A percentile compares a stretch with the other conserved stretches of the same genome.
These are phyloP conservation scores for Odontarrhena argentea DNA, from an alignment of 345 rosid species.

Conservation along the genomic window DNA sequence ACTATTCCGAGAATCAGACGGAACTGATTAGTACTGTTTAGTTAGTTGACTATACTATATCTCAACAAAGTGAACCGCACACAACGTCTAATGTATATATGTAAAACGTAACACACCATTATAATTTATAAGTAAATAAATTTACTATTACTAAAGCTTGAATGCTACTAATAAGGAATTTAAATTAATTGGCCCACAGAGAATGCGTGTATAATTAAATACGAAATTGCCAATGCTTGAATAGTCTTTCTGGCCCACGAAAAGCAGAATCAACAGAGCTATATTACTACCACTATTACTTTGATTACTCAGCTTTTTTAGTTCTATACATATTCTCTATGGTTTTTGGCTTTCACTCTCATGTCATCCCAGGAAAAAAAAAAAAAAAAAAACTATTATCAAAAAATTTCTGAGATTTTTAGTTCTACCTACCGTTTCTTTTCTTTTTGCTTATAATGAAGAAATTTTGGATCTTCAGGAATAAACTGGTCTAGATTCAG, in stretches of 20 bases:
- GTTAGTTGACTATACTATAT: conserved; percentile 15
- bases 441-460: too few relatives aligned
- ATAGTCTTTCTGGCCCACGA: conserved; percentile 38
- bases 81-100: conserved; percentile 15
- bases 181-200: conserved; percentile 36
- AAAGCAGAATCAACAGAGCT: conserved; percentile 20
- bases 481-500: not conserved
- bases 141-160: not conserved
- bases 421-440: too few relatives aligned
- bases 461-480: not conserved
- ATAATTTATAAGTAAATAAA: too few relatives aligned
- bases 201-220: conserved; percentile 33
- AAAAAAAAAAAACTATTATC: too few relatives aligned
- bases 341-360: conserved; percentile 16
- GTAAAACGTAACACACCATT: not conserved
- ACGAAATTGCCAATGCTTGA: conserved; percentile 28
- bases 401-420: too few relatives aligned
- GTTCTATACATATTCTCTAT: not conserved
- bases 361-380: not conserved
- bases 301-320: conserved; percentile 19
- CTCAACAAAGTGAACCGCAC: conserved; percentile 33
- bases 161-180: conserved; percentile 24
- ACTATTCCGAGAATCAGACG: conserved; percentile 14
- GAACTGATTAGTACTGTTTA: conserved; percentile 22
- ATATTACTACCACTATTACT: conserved; percentile 28